These are phyloP conservation scores for Pseudogymnoascus sp. DNA, from an alignment of 2,329 filamentous ascomycete genomes.

Conservation along the genomic window DNA sequence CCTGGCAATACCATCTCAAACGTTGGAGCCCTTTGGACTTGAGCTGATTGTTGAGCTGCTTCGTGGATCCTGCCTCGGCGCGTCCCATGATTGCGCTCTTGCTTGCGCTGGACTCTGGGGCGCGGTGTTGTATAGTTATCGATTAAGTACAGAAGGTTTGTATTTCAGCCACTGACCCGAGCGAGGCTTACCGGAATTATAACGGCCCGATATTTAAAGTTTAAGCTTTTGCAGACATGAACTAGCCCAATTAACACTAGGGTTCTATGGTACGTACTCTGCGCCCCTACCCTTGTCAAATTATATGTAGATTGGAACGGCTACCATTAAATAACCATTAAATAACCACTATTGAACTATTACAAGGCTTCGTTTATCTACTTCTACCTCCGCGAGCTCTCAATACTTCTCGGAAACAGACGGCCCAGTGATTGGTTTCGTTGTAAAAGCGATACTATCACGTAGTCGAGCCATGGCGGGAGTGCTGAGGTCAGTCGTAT, in stretches of 20 bases:
- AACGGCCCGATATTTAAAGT: not conserved
- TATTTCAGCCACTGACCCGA: not conserved
- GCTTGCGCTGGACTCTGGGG: not conserved
- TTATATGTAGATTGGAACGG: not conserved
- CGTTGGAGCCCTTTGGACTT: slow-evolving; percentile 73
- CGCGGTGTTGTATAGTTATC: not conserved
- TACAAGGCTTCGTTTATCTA: not conserved
- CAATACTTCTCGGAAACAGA: not conserved
- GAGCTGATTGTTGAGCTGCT: slow-evolving; percentile 82
- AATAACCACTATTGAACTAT: not conserved
- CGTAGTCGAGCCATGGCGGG: slow-evolving; percentile 1
- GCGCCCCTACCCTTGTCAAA: not conserved
- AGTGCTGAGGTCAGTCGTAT: not conserved
- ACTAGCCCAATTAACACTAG: not conserved
- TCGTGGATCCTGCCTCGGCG: slow-evolving; percentile 88
- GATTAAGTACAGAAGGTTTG: not conserved
- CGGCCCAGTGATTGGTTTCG: not conserved
- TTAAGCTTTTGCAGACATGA: not conserved
- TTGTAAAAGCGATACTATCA: not conserved
- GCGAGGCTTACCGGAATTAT: not conserved
- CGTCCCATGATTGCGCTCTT: slow-evolving; percentile 57
- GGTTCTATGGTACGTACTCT: not conserved
- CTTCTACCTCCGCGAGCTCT: not conserved
- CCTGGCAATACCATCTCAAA: slow-evolving; percentile 82
- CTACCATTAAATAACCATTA: not conserved